These are phyloP conservation scores for Passalora sequoiae DNA, from an alignment of 2,329 filamentous ascomycete species.

Conservation along the genomic window DNA sequence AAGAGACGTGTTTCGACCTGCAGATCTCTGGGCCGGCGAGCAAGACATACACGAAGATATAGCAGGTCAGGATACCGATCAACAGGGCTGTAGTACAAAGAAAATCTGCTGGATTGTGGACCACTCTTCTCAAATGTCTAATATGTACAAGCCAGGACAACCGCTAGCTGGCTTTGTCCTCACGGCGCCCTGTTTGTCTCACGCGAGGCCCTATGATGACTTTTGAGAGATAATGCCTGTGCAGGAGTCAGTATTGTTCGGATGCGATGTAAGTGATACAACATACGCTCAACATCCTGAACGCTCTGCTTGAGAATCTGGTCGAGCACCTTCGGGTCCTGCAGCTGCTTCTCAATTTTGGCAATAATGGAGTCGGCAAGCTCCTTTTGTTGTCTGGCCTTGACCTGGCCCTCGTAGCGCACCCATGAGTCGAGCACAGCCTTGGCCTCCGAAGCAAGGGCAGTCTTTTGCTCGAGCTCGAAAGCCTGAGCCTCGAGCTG, in stretches of 20 bases:
- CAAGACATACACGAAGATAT: neutral
- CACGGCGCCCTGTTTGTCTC: constrained; percentile 3
- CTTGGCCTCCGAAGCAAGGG: constrained; percentile 90
- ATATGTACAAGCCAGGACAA: constrained; percentile 21
- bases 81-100: constrained; percentile 13
- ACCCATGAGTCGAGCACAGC: constrained; percentile 95
- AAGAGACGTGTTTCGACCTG: neutral
- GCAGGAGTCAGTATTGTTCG: constrained; percentile 10
- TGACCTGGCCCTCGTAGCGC: constrained; percentile 96
- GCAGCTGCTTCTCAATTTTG: constrained; percentile 98
- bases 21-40: neutral
- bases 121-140: constrained; percentile 21
- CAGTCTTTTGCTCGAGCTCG: constrained; percentile 94
- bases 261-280: neutral
- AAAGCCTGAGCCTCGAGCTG: constrained; percentile 91
- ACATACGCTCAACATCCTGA: constrained; percentile 88
- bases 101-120: constrained; percentile 17
- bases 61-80: neutral
- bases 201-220: constrained; percentile 16
- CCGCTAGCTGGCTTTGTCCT: constrained; percentile 1
- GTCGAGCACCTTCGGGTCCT: constrained; percentile 95
- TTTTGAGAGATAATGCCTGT: constrained; percentile 26
- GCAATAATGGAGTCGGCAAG: constrained; percentile 86
- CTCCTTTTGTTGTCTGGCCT: constrained; percentile 97
- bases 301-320: constrained; percentile 98